phyloP scores from a whole-genome alignment of 495 filamentous ascomycete genomes.

The Xylaria scruposa region DNA sequence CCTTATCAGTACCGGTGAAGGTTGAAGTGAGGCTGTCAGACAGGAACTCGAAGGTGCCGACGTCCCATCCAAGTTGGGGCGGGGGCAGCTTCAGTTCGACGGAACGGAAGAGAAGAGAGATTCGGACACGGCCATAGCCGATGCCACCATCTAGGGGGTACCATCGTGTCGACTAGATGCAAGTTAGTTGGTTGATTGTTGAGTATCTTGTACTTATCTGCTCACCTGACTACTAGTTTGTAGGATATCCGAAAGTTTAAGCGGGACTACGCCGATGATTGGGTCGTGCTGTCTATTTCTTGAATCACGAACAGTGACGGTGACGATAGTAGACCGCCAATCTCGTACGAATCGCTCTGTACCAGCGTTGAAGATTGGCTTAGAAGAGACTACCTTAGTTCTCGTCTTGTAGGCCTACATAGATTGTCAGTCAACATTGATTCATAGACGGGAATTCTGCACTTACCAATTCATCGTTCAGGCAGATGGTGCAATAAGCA shows the following conservation, averaged over 20 bases:
- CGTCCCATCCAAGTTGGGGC: conserved; percentile 82
- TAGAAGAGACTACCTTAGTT: conserved; percentile 86
- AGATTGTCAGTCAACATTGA: conserved; percentile 14
- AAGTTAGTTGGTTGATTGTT: conserved; percentile 60
- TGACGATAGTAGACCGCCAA: conserved; percentile 87
- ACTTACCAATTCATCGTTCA: conserved; percentile 80
- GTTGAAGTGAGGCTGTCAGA: conserved; percentile 67
- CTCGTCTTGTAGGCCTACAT: conserved; percentile 80
- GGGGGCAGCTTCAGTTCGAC: conserved; percentile 84
- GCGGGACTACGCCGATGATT: conserved; percentile 86
- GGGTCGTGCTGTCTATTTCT: conserved; percentile 92
- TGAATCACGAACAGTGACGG: conserved; percentile 84
- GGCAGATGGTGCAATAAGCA: conserved; percentile 87
- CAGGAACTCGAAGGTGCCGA: conserved; percentile 88
- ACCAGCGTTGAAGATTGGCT: conserved; percentile 95
- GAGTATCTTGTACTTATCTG: not conserved
- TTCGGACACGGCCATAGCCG: conserved; percentile 87
- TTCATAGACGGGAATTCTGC: not conserved
- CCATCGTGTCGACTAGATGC: conserved; percentile 50
- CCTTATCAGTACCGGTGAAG: conserved; percentile 60
- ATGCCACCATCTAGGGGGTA: conserved; percentile 67
- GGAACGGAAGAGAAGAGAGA: conserved; percentile 85
- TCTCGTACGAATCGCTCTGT: conserved; percentile 95
- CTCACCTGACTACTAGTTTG: conserved; percentile 80
- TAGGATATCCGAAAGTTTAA: conserved; percentile 86